Percentiles rank a stretch among this genome's conserved stretches.
Evolutionary conservation across 345 rosid species (phyloP).

Genomic region (Moricandia arvensis): DNA sequence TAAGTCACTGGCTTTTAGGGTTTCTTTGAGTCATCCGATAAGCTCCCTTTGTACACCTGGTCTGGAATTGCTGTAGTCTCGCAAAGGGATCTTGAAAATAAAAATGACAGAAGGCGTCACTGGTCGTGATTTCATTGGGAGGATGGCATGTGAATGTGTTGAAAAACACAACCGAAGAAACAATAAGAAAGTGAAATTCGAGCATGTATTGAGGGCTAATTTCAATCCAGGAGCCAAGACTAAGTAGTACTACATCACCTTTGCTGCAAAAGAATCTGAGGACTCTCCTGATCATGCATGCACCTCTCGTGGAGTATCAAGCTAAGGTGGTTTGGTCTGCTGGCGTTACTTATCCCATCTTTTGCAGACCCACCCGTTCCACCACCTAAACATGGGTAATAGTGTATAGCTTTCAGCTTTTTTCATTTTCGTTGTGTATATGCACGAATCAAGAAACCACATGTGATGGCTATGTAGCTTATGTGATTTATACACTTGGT

Average conservation of each 20-base stretch:
- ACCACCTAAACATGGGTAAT: too few relatives aligned
- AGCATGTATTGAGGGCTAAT: slow-evolving; percentile 8
- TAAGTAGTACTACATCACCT: slow-evolving; percentile 20
- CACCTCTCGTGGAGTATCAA: slow-evolving; percentile 13
- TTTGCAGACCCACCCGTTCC: slow-evolving; percentile 21
- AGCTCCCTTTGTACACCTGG: background rate
- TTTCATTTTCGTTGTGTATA: too few relatives aligned
- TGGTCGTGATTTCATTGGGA: background rate
- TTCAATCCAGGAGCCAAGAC: background rate
- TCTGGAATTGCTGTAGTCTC: background rate
- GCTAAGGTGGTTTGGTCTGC: background rate
- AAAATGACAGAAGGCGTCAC: background rate
- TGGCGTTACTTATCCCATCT: slow-evolving; percentile 13
- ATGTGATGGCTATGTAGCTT: too few relatives aligned
- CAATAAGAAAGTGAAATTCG: background rate
- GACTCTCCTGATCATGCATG: too few relatives aligned
- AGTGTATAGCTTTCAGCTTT: too few relatives aligned
- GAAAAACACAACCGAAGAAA: background rate
- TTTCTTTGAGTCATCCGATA: background rate
- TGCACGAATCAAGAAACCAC: too few relatives aligned
- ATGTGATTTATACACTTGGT: too few relatives aligned
- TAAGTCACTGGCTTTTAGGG: too few relatives aligned
- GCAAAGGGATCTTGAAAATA: background rate
- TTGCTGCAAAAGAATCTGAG: slow-evolving; percentile 16
- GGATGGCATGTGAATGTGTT: background rate